Percentiles rank a stretch among this genome's conserved stretches.
phyloP scores from a whole-genome alignment of 1,284 basidiomycete genomes.

The Ceratobasidium sp. region DNA sequence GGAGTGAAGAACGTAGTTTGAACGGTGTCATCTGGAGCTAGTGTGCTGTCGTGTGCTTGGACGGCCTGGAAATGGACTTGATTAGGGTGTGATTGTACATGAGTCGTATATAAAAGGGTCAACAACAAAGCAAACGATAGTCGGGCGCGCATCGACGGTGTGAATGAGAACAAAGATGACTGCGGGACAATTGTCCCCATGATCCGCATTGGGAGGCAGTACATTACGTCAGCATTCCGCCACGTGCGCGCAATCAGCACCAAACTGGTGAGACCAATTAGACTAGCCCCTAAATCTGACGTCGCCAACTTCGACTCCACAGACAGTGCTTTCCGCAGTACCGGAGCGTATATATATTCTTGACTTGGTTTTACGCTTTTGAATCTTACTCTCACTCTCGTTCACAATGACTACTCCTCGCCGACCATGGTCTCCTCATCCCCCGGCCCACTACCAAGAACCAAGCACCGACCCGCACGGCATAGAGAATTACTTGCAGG shows the following conservation, averaged over 20 bases:
- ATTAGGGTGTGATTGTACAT: conserved; percentile 33
- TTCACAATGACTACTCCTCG: conserved; percentile 32
- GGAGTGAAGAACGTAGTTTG: conserved; percentile 29
- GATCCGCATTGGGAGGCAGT: conserved; percentile 6
- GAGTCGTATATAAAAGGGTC: conserved; percentile 14
- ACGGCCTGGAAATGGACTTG: conserved; percentile 9
- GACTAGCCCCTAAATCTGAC: conserved; percentile 41
- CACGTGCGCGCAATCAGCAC: neutral
- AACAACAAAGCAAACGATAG: conserved; percentile 23
- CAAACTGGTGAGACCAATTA: conserved; percentile 9
- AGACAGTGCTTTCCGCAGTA: conserved; percentile 37
- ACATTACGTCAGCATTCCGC: conserved; percentile 5
- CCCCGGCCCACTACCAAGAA: conserved; percentile 35
- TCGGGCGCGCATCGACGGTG: conserved; percentile 27
- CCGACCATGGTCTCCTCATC: conserved; percentile 41
- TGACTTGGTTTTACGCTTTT: neutral
- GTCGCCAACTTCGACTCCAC: conserved; percentile 23
- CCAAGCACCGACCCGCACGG: conserved; percentile 28
- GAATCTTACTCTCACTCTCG: neutral
- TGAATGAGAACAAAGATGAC: neutral
- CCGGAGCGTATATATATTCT: conserved; percentile 3
- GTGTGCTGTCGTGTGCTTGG: conserved; percentile 29
- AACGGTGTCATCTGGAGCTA: conserved; percentile 13
- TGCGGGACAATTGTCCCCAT: neutral
- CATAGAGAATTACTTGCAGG: conserved; percentile 28